Base-by-base conservation (phyloP, 495 filamentous ascomycete species). In the Rostrohypoxylon terebratum region DNA sequence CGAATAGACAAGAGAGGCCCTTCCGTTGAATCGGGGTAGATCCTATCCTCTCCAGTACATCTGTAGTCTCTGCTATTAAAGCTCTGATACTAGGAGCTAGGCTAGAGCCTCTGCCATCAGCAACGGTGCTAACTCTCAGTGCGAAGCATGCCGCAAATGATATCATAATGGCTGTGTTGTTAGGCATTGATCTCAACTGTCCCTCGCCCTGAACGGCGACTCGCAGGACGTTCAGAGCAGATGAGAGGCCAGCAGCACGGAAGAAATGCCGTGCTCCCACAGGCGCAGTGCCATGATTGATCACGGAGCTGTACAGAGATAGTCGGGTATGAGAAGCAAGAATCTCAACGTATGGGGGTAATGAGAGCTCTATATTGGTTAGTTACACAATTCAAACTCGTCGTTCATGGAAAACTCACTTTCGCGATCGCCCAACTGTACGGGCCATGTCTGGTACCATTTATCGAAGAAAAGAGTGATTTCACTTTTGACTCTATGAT, bases 101-200 rank as follows among this genome's bases (percentile, higher is more conserved):
- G 45, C 85, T 89, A 9, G 87, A 89, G 66, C 86, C 85, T 34
- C 76, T 61, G 28, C 82, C 83, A 5, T 84, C 80, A 10, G 87
- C 84, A 58, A 88, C 85, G 0, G 87, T 83, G 68, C 88, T 89
- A 7, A 92, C 85, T 36, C 86, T 86, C 20, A 93, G 81, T 1
- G 90, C 89, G 51, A 91, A 90, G 71, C 90, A 91, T 16, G 90
- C 90, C 1, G 90, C 90, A 61, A 91, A 93, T 4, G 90, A 90
- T 21, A 92, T 91, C 90, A 92, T 92, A 69, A 92, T 92, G 42
- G 89, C 88, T 0, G 90, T 90, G 66, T 93, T 92, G 80, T 92
- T 93, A 3, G 90, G 90, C 90, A 93, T 92, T 9, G 90, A 91
- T 40, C 89, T 88, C 3, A 93, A 83, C 66, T 89, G 85, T 1